Evolutionary conservation across 2,329 filamentous ascomycete species (phyloP).

Genomic region (Fusarium acutatum): DNA sequence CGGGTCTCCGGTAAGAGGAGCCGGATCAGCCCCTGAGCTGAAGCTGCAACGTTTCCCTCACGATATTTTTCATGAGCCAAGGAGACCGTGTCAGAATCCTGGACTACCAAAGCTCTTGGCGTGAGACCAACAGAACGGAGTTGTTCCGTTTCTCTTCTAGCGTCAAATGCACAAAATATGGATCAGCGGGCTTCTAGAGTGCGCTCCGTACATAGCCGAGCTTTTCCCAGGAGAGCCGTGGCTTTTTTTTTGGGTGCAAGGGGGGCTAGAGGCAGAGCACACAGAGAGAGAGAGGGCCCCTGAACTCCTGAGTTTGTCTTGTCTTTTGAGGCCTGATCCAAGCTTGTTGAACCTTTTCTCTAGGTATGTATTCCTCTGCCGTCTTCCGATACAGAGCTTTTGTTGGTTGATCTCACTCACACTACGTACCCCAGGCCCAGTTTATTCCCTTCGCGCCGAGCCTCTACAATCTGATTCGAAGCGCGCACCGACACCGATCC

Average conservation of each 20-base stretch:
- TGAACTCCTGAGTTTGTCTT: constrained; percentile 16
- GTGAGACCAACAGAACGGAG: constrained; percentile 17
- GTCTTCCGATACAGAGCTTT: not conserved
- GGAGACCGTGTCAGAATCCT: not conserved
- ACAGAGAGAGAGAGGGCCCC: not conserved
- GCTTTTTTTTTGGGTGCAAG: not conserved
- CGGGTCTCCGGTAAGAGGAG: constrained; percentile 2
- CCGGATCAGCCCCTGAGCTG: constrained; percentile 16
- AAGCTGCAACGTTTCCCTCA: not conserved
- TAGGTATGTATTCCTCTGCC: not conserved
- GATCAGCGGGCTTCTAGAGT: constrained; percentile 25
- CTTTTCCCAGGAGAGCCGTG: constrained; percentile 22
- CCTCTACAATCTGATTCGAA: constrained; percentile 19
- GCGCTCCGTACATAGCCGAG: constrained; percentile 18
- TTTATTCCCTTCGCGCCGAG: constrained; percentile 13
- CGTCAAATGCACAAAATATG: constrained; percentile 26
- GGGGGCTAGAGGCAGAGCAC: not conserved
- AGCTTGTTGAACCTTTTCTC: constrained; percentile 17
- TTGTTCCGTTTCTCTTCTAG: constrained; percentile 27
- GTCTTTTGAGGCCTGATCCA: constrained; percentile 16
- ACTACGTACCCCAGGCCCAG: constrained; percentile 20
- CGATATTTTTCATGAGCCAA: not conserved
- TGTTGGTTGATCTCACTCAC: not conserved
- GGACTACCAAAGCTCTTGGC: not conserved
- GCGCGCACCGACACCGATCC: constrained; percentile 12